phyloP scores from a whole-genome alignment of 2,329 filamentous ascomycete genomes.

The Pseudogymnoascus destructans region DNA sequence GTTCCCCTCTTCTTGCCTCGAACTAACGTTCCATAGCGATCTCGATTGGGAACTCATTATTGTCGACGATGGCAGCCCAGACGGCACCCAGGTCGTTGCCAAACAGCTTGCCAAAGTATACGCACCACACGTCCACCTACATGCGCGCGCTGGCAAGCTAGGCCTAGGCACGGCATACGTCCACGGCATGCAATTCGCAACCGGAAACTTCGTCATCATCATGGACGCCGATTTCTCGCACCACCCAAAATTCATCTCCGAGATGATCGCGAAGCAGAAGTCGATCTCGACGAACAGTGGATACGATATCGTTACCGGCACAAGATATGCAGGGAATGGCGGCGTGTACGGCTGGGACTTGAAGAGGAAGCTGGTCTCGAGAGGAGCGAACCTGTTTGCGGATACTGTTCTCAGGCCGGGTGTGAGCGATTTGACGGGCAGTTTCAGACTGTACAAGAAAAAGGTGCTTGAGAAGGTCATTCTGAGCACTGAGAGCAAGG shows the following conservation, averaged over 20 bases:
- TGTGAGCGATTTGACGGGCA: conserved; percentile 89
- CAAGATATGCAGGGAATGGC: conserved; percentile 76
- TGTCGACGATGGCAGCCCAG: conserved; percentile 94
- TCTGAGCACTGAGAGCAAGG: conserved; percentile 81
- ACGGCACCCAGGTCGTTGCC: conserved; percentile 85
- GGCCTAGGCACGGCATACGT: conserved; percentile 96
- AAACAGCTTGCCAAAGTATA: conserved; percentile 83
- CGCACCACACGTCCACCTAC: conserved; percentile 64
- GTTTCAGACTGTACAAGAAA: conserved; percentile 91
- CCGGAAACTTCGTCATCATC: conserved; percentile 94
- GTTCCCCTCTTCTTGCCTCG: conserved; percentile 11
- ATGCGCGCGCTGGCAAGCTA: conserved; percentile 84
- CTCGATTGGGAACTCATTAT: conserved; percentile 97
- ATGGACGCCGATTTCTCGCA: conserved; percentile 99
- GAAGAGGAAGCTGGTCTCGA: conserved; percentile 50
- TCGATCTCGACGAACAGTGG: conserved; percentile 38
- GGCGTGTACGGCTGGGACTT: conserved; percentile 96
- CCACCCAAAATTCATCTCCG: conserved; percentile 96
- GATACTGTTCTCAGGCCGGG: conserved; percentile 88
- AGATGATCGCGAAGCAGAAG: conserved; percentile 78
- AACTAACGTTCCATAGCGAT: not conserved
- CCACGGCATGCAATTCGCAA: conserved; percentile 79
- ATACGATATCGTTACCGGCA: conserved; percentile 98
- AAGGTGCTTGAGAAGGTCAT: conserved; percentile 82
- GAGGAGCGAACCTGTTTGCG: conserved; percentile 87